These are phyloP conservation scores for Arthrinium phaeospermum DNA, from an alignment of 2,329 filamentous ascomycete species.

Conservation along the genomic window DNA sequence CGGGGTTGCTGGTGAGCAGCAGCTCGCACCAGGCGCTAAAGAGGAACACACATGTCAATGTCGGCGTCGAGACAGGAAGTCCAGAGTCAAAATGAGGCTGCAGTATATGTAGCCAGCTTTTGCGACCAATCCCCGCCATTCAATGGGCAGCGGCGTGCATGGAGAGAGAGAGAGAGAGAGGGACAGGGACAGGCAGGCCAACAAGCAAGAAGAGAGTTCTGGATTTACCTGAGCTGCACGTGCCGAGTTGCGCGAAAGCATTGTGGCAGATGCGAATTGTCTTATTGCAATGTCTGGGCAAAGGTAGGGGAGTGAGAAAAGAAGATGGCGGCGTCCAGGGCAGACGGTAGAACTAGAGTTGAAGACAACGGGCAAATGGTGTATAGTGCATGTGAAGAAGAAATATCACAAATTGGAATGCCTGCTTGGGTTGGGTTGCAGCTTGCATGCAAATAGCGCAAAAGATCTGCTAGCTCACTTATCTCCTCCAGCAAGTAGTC, in stretches of 20 bases:
- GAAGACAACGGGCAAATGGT: conserved; percentile 10
- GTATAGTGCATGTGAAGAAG: conserved; percentile 17
- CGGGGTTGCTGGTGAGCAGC: conserved; percentile 52
- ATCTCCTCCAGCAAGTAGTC: background rate
- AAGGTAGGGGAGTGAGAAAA: background rate
- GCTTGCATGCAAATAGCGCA: conserved; percentile 25
- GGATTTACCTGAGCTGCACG: conserved; percentile 61
- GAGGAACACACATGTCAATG: background rate
- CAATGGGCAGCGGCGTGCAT: background rate
- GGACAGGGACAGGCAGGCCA: background rate
- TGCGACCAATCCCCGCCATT: background rate
- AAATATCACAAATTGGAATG: conserved; percentile 28
- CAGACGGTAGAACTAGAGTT: conserved; percentile 12
- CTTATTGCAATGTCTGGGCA: conserved; percentile 7
- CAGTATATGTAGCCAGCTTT: background rate
- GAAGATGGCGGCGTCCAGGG: background rate
- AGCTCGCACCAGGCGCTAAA: conserved; percentile 44
- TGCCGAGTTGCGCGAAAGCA: conserved; percentile 65
- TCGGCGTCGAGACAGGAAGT: background rate
- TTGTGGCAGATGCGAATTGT: conserved; percentile 40
- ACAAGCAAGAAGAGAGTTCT: conserved; percentile 27
- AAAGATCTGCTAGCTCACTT: conserved; percentile 23
- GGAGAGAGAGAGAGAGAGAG: too few species aligned
- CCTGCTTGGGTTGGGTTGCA: conserved; percentile 20
- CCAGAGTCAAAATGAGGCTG: conserved; percentile 19